A percentile compares a stretch with the other conserved stretches of the same genome.
These are phyloP conservation scores for Auriculariales sp. DNA, from an alignment of 768 basidiomycete species.

Conservation along the genomic window DNA sequence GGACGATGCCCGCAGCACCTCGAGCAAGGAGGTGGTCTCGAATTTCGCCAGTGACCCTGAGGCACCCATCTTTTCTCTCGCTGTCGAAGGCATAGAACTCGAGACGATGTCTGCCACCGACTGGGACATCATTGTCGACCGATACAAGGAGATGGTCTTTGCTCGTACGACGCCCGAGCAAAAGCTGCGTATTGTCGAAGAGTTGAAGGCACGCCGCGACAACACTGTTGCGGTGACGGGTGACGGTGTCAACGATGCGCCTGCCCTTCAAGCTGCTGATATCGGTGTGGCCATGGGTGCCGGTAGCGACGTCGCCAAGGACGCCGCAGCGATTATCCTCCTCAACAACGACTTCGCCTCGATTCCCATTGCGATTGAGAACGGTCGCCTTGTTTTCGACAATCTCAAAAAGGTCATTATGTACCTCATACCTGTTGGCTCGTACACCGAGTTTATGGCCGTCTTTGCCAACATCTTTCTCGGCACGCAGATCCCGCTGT, in stretches of 20 bases:
- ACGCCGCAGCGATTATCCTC: conserved; percentile 38
- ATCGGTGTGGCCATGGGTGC: conserved; percentile 40
- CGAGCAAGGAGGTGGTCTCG: conserved; percentile 9
- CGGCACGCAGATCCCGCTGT: conserved; percentile 45
- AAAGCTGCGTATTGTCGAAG: conserved; percentile 42
- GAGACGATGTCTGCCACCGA: conserved; percentile 20
- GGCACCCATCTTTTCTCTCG: conserved; percentile 23
- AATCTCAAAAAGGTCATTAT: conserved; percentile 44
- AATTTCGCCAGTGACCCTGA: conserved; percentile 10
- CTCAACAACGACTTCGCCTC: conserved; percentile 46
- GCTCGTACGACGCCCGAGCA: conserved; percentile 42
- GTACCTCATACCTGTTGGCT: conserved; percentile 39
- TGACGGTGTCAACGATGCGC: conserved; percentile 42
- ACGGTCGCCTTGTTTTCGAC: conserved; percentile 49
- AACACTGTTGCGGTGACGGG: conserved; percentile 36
- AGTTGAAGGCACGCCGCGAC: conserved; percentile 31
- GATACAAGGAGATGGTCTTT: conserved; percentile 32
- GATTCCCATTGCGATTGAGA: conserved; percentile 41
- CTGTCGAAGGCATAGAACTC: conserved; percentile 31
- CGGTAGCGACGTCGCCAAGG: conserved; percentile 38
- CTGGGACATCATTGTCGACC: conserved; percentile 25
- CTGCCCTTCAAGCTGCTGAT: conserved; percentile 36
- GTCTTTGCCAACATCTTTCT: conserved; percentile 40
- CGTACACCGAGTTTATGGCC: conserved; percentile 43
- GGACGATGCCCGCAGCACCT: conserved; percentile 13